These are phyloP conservation scores for Populus hybrid DNA, from an alignment of 441 rosid genomes.

Conservation along the genomic window DNA sequence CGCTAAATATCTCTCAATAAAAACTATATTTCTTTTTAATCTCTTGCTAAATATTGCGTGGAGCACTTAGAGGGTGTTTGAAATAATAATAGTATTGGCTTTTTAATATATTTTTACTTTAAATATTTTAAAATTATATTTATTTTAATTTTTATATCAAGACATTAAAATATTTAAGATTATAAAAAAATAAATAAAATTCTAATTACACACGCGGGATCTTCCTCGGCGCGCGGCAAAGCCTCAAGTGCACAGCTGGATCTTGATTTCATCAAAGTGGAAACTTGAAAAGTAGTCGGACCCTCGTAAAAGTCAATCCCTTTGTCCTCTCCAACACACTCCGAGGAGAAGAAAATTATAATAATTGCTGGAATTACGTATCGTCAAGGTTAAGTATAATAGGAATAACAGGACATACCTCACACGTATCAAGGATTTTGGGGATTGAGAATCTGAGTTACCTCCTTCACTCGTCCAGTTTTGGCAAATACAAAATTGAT, in stretches of 20 bases:
- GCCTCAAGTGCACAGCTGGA: neutral
- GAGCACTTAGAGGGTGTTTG: too few species aligned
- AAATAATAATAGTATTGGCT: too few species aligned
- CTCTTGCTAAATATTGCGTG: too few species aligned
- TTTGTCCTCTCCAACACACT: neutral
- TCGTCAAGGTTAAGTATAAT: neutral
- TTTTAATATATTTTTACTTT: too few species aligned
- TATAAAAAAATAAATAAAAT: too few species aligned
- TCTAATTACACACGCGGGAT: neutral
- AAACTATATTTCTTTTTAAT: too few species aligned
- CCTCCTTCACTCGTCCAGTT: neutral
- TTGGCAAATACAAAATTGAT: neutral
- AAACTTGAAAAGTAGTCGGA: neutral
- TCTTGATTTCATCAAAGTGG: neutral
- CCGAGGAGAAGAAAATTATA: neutral
- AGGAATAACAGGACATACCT: neutral
- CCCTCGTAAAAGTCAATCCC: neutral
- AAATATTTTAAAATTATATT: too few species aligned
- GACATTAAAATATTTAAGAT: too few species aligned
- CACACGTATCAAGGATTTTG: neutral
- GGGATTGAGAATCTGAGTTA: neutral
- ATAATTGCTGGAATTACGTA: neutral
- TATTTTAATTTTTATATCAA: too few species aligned
- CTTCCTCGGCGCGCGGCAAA: neutral
- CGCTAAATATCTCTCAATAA: too few species aligned